Percentiles rank a stretch among this genome's conserved stretches.
phyloP scores from a whole-genome alignment of 495 filamentous ascomycete species.

The Acidiella bohemica region DNA sequence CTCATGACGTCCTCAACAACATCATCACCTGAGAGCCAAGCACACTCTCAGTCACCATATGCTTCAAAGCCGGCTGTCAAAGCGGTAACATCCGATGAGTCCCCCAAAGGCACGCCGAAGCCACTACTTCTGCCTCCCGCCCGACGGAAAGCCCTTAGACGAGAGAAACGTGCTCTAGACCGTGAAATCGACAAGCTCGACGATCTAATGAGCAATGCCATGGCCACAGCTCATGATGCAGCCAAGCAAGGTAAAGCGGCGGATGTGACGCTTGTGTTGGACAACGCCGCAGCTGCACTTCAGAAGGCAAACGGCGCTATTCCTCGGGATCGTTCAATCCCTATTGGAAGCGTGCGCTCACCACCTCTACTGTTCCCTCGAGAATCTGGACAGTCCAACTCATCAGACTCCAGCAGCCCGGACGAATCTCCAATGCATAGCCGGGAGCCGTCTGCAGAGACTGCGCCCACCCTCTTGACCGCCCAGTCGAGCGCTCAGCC shows the following conservation, averaged over 20 bases:
- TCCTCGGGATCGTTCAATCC: background rate
- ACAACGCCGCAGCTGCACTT: conserved; percentile 21
- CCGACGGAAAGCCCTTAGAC: background rate
- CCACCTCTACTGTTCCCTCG: conserved; percentile 2
- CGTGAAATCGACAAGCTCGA: conserved; percentile 22
- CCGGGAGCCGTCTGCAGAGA: conserved; percentile 3
- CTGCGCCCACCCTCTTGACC: conserved; percentile 14
- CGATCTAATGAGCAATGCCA: conserved; percentile 25
- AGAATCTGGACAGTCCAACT: background rate
- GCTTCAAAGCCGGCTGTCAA: too few species aligned
- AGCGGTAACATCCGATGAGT: background rate
- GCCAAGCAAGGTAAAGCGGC: conserved; percentile 15
- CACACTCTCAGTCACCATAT: too few species aligned
- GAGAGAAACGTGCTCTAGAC: conserved; percentile 6
- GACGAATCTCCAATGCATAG: conserved; percentile 4
- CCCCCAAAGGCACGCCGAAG: background rate
- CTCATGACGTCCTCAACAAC: too few species aligned
- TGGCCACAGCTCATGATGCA: conserved; percentile 21
- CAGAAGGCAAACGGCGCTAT: conserved; percentile 14
- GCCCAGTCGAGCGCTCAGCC: conserved; percentile 14
- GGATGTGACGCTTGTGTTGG: conserved; percentile 25
- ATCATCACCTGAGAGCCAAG: too few species aligned
- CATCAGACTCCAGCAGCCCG: too few species aligned
- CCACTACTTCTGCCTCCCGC: background rate
- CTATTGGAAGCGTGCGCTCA: background rate